Conservation (phyloP, 805 yeast genomes). For the Starmerella tilneyi region DNA sequence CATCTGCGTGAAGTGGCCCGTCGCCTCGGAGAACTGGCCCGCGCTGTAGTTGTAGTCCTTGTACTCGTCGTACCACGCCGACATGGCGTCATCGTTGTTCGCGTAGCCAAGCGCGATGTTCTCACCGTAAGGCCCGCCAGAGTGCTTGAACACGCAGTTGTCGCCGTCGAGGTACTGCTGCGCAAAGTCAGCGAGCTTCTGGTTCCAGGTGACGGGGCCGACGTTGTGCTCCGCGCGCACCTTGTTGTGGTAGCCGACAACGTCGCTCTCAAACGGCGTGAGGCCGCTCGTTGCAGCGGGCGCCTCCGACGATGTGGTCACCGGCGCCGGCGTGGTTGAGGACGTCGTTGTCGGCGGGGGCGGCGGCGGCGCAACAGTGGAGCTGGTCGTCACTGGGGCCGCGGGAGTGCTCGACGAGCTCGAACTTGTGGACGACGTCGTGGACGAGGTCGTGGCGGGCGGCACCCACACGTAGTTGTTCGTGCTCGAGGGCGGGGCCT, state of each 20-base stretch:
- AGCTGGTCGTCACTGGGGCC: conserved; percentile 22
- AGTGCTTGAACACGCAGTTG: conserved; percentile 49
- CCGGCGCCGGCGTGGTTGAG: conserved; percentile 16
- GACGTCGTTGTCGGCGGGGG: conserved; percentile 22
- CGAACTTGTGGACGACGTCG: conserved; percentile 17
- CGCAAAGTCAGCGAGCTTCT: conserved; percentile 44
- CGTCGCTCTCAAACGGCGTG: conserved; percentile 25
- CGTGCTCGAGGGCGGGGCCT: not conserved
- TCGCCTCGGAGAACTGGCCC: conserved; percentile 38
- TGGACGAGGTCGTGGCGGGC: conserved; percentile 1
- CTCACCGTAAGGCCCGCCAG: conserved; percentile 60
- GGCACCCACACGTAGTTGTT: conserved; percentile 2
- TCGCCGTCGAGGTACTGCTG: conserved; percentile 40
- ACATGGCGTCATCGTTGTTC: conserved; percentile 43
- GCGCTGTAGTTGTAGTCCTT: conserved; percentile 40
- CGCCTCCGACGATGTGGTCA: conserved; percentile 24
- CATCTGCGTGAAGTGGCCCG: conserved; percentile 75
- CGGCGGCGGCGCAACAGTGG: conserved; percentile 16
- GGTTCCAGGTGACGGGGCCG: conserved; percentile 45
- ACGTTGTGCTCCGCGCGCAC: conserved; percentile 48
- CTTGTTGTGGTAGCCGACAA: conserved; percentile 52
- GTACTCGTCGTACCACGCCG: conserved; percentile 68
- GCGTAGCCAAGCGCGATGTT: conserved; percentile 63
- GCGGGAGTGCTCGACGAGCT: conserved; percentile 19
- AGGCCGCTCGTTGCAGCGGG: conserved; percentile 16